phyloP scores from a whole-genome alignment of 1,284 basidiomycete species.

The Earliella scabrosa region DNA sequence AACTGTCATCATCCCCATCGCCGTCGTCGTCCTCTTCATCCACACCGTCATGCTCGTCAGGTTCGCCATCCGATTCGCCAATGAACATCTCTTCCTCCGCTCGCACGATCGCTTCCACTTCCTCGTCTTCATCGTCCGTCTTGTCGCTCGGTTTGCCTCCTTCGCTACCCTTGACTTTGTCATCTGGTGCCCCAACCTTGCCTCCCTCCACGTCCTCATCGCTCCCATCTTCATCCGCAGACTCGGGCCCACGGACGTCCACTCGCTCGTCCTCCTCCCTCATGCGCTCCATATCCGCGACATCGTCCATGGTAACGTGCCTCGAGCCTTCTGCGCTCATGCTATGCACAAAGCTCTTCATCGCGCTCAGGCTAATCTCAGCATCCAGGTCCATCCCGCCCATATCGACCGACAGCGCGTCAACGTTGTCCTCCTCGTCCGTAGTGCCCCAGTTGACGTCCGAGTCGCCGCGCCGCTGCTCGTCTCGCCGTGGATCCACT shows the following conservation, averaged over 20 bases:
- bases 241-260: conserved; percentile 19
- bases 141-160: conserved; percentile 25
- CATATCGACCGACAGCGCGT: conserved; percentile 41
- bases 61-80: conserved; percentile 28
- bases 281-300: conserved; percentile 59
- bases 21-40: conserved; percentile 29
- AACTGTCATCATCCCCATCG: conserved; percentile 37
- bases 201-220: conserved; percentile 4
- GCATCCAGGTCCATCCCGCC: conserved; percentile 66
- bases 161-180: neutral
- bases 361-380: conserved; percentile 50
- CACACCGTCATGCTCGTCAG: conserved; percentile 27
- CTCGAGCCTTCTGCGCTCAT: conserved; percentile 51
- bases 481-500: conserved; percentile 49
- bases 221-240: conserved; percentile 52
- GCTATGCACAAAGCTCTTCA: conserved; percentile 59
- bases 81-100: conserved; percentile 39
- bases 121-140: conserved; percentile 30
- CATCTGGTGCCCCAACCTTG: conserved; percentile 5
- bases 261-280: conserved; percentile 55
- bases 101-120: conserved; percentile 28
- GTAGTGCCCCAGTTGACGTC: conserved; percentile 76
- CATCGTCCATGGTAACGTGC: conserved; percentile 68
- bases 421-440: conserved; percentile 45
- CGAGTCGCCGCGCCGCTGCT: conserved; percentile 64